Evolutionary conservation across 1,139 yeast species (phyloP).

Genomic region (Hansenula sp.): DNA sequence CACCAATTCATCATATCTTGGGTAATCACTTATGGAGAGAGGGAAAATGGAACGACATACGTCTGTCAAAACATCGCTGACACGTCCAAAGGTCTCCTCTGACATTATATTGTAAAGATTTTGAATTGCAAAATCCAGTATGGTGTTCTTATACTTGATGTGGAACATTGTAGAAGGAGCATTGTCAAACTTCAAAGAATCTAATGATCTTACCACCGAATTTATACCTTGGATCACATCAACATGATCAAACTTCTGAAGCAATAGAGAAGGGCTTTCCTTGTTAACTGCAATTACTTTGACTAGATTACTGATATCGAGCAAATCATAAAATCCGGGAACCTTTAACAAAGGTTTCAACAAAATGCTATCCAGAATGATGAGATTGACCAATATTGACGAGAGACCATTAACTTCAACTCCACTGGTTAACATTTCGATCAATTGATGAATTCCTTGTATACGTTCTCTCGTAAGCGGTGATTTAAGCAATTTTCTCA

Average conservation of each 20-base stretch:
- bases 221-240: constrained; percentile 10
- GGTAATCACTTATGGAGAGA: constrained; percentile 23
- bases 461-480: constrained; percentile 20
- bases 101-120: constrained; percentile 13
- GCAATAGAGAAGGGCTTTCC: constrained; percentile 13
- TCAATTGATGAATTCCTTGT: constrained; percentile 14
- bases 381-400: constrained; percentile 16
- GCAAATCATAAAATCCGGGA: constrained; percentile 21
- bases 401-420: constrained; percentile 7
- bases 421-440: neutral
- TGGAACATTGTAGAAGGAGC: constrained; percentile 25
- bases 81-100: neutral
- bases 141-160: constrained; percentile 19
- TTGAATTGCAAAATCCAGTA: constrained; percentile 19
- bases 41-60: constrained; percentile 18
- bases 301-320: constrained; percentile 24
- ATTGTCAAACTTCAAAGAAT: constrained; percentile 15
- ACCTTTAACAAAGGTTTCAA: constrained; percentile 25
- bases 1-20: constrained; percentile 22
- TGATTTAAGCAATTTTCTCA: constrained; percentile 13
- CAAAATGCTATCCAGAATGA: constrained; percentile 24
- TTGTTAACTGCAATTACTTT: constrained; percentile 29
- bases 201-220: constrained; percentile 12
- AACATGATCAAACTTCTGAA: constrained; percentile 9
- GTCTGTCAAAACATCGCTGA: constrained; percentile 2